Conservation (phyloP, 768 basidiomycete species). For the Trametes sanguinea region DNA sequence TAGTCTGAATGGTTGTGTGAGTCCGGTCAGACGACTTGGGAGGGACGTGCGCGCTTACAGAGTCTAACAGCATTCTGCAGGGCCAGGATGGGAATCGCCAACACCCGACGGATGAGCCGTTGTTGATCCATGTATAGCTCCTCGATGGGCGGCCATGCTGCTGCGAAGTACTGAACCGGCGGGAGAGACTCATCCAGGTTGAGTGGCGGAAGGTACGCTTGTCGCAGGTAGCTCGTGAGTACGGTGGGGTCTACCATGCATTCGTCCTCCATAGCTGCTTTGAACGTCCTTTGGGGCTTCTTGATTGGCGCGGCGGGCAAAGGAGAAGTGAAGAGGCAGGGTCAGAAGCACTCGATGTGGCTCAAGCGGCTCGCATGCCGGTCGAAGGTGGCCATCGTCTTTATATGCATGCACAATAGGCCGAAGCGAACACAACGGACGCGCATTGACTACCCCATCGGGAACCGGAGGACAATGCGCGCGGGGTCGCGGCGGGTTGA, state of each 20-base stretch:
- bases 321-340: background rate
- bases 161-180: background rate
- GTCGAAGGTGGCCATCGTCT: background rate
- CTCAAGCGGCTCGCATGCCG: background rate
- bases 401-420: background rate
- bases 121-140: constrained; percentile 1
- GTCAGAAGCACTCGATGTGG: background rate
- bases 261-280: background rate
- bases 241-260: background rate
- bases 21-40: background rate
- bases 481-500: background rate
- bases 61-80: constrained; percentile 13
- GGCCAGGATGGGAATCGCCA: constrained; percentile 4
- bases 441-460: background rate
- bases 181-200: background rate
- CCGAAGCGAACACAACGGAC: background rate
- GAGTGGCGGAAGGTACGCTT: constrained; percentile 19
- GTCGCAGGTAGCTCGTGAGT: constrained; percentile 10
- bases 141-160: constrained; percentile 7
- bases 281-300: too few relatives aligned
- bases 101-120: background rate
- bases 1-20: background rate
- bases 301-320: too few relatives aligned
- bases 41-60: background rate
- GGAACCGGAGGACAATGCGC: background rate